Percentiles rank a stretch among this genome's conserved stretches.
Evolutionary conservation across 2,329 filamentous ascomycete species (phyloP).

Genomic region (Aspergillus viridinutans): DNA sequence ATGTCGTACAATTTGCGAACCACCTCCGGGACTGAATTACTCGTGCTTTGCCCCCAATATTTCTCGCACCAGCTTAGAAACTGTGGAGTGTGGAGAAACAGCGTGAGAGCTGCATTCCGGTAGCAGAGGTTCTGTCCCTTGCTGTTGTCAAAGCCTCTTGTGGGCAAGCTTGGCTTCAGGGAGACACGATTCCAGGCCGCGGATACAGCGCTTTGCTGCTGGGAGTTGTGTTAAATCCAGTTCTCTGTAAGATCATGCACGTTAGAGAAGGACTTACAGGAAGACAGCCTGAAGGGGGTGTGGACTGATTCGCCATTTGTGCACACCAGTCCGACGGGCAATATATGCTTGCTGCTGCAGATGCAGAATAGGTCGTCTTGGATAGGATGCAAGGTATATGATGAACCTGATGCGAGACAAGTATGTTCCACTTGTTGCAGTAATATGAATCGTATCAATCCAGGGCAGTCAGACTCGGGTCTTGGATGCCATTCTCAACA

Average conservation of each 20-base stretch:
- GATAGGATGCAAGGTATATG: neutral
- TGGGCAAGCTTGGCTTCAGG: neutral
- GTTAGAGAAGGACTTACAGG: neutral
- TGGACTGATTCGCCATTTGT: neutral
- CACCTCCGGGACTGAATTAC: neutral
- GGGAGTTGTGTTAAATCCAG: neutral
- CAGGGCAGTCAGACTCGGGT: neutral
- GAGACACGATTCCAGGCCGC: neutral
- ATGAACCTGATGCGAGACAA: neutral
- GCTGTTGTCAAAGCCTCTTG: conserved; percentile 8
- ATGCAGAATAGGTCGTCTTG: neutral
- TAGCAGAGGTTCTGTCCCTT: conserved; percentile 19
- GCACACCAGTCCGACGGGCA: neutral
- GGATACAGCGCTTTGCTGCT: neutral
- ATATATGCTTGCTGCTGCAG: neutral
- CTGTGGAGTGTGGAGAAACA: conserved; percentile 23
- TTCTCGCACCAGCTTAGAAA: conserved; percentile 21
- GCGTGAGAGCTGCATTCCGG: conserved; percentile 21
- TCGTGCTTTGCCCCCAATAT: neutral
- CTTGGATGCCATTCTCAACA: neutral
- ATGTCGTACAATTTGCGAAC: conserved; percentile 15
- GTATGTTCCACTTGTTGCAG: neutral
- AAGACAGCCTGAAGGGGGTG: neutral
- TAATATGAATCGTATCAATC: neutral
- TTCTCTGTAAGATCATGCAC: too few species aligned